Conservation (phyloP, 2,329 filamentous ascomycete species). For the Fusarium multiceps region DNA sequence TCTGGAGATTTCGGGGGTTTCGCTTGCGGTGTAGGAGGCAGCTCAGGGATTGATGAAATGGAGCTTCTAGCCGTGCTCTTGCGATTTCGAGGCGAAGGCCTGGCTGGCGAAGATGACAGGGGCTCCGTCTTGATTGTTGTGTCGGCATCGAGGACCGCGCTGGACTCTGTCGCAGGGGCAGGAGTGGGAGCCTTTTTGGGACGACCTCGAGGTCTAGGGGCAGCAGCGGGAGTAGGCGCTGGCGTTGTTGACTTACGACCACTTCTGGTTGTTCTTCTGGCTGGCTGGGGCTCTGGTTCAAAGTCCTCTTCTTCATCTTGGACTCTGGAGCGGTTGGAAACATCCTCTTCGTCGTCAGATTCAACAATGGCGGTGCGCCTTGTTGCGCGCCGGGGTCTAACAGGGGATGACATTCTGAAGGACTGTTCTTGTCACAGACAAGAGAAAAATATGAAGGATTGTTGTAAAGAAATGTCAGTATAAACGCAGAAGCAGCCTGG, state of each 20-base stretch:
- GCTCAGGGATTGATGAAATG: slow-evolving; percentile 55
- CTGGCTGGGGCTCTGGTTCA: slow-evolving; percentile 74
- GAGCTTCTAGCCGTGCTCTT: slow-evolving; percentile 65
- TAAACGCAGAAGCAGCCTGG: background rate
- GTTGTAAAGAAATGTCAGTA: slow-evolving; percentile 4
- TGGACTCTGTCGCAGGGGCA: slow-evolving; percentile 48
- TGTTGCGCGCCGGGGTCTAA: slow-evolving; percentile 59
- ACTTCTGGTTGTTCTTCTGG: slow-evolving; percentile 61
- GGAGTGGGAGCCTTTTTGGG: slow-evolving; percentile 56
- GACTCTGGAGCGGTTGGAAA: slow-evolving; percentile 63
- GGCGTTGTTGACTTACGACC: slow-evolving; percentile 56
- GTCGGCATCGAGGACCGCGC: slow-evolving; percentile 51
- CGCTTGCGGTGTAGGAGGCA: slow-evolving; percentile 60
- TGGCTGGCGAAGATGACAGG: slow-evolving; percentile 49
- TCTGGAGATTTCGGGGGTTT: slow-evolving; percentile 73
- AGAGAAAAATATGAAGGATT: slow-evolving; percentile 3
- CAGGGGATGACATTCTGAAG: slow-evolving; percentile 50
- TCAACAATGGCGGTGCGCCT: slow-evolving; percentile 81
- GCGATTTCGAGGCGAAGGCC: slow-evolving; percentile 72
- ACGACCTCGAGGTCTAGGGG: slow-evolving; percentile 55
- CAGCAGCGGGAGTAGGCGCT: slow-evolving; percentile 60
- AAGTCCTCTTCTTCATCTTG: slow-evolving; percentile 80
- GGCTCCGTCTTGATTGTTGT: slow-evolving; percentile 48
- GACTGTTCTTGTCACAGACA: slow-evolving; percentile 21
- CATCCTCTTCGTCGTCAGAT: slow-evolving; percentile 79